Evolutionary conservation across 345 rosid genomes (phyloP), one percentile per base, ranked within the genome.

Genomic region (Turnera subulata): DNA sequence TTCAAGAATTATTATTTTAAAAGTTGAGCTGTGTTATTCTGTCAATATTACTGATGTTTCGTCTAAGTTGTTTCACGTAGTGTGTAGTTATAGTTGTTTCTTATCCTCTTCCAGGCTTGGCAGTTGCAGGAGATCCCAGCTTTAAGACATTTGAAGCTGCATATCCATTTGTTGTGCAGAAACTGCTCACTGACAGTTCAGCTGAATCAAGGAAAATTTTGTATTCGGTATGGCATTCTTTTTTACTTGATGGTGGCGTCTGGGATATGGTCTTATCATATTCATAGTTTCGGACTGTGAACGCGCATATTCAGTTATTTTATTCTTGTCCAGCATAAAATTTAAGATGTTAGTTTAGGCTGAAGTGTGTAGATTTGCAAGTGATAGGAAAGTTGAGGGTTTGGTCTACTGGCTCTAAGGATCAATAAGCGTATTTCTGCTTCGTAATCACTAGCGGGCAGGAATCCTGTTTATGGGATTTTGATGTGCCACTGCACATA

Each of bases 71-170:
- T 11, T 11, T 5, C n/a, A 2, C 5, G 45, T 16, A 4, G 12
- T 11, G n/a, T 11, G 45, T 4, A 11, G 45, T 13, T 16, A 42
- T 11, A 6, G 45, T 15, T 42, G 6, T 54, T 59, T 59, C 46
- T 35, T 47, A 48, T 67, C 40, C 33, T 58, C 51, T 67, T 55
- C 53, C 84, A 88, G 96, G 98, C 71, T 76, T 92, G 81, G 98
- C 96, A 19, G 66, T 86, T 39, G 81, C 85, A 55, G 89, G 78
- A 53, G 96, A 92, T 81, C 82, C 78, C 63, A 79, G 62, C 67
- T 92, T 92, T 45, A 89, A 83, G 83, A 89, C 98, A 55, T 92
- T 92, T 70, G 89, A 89, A 61, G 93, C 91, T 65, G 96, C 96
- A 61, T 89, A 92, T 73, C 98, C 96, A 48, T 92, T 68, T 58